phyloP scores from a whole-genome alignment of 2,329 filamentous ascomycete species.

The Claviceps purpurea region DNA sequence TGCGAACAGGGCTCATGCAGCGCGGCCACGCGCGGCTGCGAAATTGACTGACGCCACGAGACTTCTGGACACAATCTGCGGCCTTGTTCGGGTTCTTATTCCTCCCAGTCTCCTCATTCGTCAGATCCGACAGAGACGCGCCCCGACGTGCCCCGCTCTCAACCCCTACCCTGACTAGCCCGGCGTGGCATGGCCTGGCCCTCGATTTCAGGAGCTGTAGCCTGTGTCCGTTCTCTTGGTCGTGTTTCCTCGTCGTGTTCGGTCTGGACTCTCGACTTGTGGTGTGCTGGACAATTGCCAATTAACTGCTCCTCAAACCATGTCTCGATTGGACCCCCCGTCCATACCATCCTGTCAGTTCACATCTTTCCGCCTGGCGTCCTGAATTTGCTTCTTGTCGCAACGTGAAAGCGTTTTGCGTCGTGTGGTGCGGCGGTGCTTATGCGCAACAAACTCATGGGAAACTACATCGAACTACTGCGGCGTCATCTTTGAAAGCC shows the following conservation, averaged over 20 bases:
- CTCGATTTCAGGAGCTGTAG: slow-evolving; percentile 3
- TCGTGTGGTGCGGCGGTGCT: slow-evolving; percentile 3
- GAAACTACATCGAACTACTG: background rate
- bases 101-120: too few species aligned
- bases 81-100: too few species aligned
- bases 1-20: background rate
- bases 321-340: slow-evolving; percentile 22
- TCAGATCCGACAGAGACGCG: background rate
- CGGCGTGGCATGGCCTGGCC: background rate
- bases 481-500: slow-evolving; percentile 1
- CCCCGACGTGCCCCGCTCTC: slow-evolving; percentile 4
- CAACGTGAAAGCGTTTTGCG: slow-evolving; percentile 1
- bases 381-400: slow-evolving; percentile 3
- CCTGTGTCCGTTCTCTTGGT: background rate
- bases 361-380: background rate
- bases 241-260: background rate
- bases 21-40: background rate
- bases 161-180: background rate
- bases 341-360: background rate
- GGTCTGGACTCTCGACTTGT: background rate
- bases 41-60: too few species aligned
- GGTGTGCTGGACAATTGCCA: background rate
- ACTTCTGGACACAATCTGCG: too few species aligned
- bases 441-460: slow-evolving; percentile 2
- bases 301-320: slow-evolving; percentile 13